phyloP scores from a whole-genome alignment of 2,329 filamentous ascomycete genomes.

The Xylariales sp. region DNA sequence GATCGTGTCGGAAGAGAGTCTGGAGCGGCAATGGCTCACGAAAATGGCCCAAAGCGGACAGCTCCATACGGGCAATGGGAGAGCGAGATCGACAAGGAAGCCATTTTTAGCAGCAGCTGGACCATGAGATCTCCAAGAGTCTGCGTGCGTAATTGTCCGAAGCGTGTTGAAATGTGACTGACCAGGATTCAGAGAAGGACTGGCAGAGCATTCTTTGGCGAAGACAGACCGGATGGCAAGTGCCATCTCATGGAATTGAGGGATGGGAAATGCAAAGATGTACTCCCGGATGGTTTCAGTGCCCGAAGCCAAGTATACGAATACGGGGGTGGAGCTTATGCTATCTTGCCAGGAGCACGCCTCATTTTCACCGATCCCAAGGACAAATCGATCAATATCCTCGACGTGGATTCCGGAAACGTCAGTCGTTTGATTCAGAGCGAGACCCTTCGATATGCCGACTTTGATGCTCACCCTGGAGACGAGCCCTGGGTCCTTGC shows the following conservation, averaged over 20 bases:
- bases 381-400: conserved; percentile 36
- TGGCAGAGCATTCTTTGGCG: conserved; percentile 33
- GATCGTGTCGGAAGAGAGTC: no score
- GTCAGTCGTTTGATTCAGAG: conserved; percentile 28
- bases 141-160: conserved; percentile 1
- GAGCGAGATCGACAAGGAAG: conserved; percentile 7
- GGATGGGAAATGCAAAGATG: conserved; percentile 27
- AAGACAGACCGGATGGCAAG: conserved; percentile 35
- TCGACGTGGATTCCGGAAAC: conserved; percentile 32
- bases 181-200: conserved; percentile 10
- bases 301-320: conserved; percentile 45
- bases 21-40: no score
- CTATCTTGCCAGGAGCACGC: conserved; percentile 31
- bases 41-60: no score
- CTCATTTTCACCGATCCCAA: conserved; percentile 42
- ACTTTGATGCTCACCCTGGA: conserved; percentile 38
- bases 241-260: conserved; percentile 39
- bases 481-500: conserved; percentile 40
- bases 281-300: conserved; percentile 39
- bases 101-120: conserved; percentile 8
- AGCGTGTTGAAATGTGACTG: neutral
- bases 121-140: conserved; percentile 3
- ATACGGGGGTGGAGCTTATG: conserved; percentile 45
- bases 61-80: conserved; percentile 5
- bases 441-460: conserved; percentile 36